Evolutionary conservation across 2,329 filamentous ascomycete genomes (phyloP), one percentile per base, ranked within the genome.

Genomic region (Xylaria polymorpha): DNA sequence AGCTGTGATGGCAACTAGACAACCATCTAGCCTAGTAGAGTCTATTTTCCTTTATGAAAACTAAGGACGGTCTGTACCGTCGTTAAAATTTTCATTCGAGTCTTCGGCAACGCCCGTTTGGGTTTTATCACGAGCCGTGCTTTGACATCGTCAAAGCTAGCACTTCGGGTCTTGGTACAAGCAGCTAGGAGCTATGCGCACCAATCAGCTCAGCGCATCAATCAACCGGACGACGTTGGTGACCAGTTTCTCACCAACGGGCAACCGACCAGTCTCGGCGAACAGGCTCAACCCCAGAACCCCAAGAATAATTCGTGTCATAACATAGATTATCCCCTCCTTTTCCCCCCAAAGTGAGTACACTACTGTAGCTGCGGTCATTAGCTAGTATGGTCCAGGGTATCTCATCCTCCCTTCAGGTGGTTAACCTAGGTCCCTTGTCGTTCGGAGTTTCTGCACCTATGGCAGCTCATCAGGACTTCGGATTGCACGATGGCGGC

Each of bases 381-480:
- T 44, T n/a, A 56, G 29, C 63, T 53, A 53, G 44, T 37, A 51
- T 10, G 20, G n/a, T 60, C 25, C 18, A 43, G 37, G 32, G 46
- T 20, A 48, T 69, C 20, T 67, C 48, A 64, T 35, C 62, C 12
- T 29, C 25, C 55, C 46, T 64, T 18, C 20, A 46, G 18, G 25
- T 35, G 32, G 0, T 63, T 22, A 12, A 10, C 50, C 41, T 48
- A 29, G 37, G 32, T 20, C 25, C 46, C 46, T 44, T 37, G 48
- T 43, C 57, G 20, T 35, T 41, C 25, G 32, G 41, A 64, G 48
- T 71, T 72, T 71, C 66, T 50, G 68, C 71, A 69, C 66, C 71
- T 72, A 72, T 71, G 41, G 57, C 35, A 71, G 64, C 22, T 51
- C 63, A 43, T 20, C 46, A 4, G 48, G 59, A 35, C 59, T 32